A percentile compares a stretch with the other conserved stretches of the same genome.
Evolutionary conservation across 495 filamentous ascomycete genomes (phyloP).

Genomic region (Melanomma pulvis-pyrius): DNA sequence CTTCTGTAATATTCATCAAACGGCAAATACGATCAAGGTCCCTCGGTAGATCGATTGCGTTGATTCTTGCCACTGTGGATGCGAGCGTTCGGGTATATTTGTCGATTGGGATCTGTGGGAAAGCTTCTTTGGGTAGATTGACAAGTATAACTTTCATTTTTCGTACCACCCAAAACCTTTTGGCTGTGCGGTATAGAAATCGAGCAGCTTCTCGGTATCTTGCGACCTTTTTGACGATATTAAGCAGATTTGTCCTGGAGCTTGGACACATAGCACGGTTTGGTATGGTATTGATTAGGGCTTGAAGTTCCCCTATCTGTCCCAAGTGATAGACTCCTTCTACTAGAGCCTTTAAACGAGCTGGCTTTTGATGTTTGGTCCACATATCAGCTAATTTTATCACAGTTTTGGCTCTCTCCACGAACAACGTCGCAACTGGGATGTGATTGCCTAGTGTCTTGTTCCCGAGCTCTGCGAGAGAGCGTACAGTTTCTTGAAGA

Average conservation of each 20-base stretch:
- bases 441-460: background rate
- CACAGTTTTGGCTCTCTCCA: slow-evolving; percentile 2
- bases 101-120: slow-evolving; percentile 22
- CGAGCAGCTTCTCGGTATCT: slow-evolving; percentile 11
- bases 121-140: background rate
- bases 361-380: slow-evolving; percentile 23
- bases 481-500: slow-evolving; percentile 4
- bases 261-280: slow-evolving; percentile 5
- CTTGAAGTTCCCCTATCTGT: background rate
- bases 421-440: slow-evolving; percentile 7
- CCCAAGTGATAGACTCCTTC: slow-evolving; percentile 1
- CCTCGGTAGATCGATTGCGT: slow-evolving; percentile 1
- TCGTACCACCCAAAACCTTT: background rate
- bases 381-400: slow-evolving; percentile 30
- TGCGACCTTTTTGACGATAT: slow-evolving; percentile 7
- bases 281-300: background rate
- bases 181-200: slow-evolving; percentile 3
- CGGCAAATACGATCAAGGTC: slow-evolving; percentile 5
- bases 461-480: slow-evolving; percentile 1
- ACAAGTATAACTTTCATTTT: slow-evolving; percentile 3
- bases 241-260: background rate
- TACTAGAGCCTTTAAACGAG: slow-evolving; percentile 7
- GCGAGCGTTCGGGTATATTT: slow-evolving; percentile 31
- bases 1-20: slow-evolving; percentile 5
- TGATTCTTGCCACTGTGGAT: slow-evolving; percentile 27